Percentiles rank a stretch among this genome's conserved stretches.
Evolutionary conservation across 345 rosid species (phyloP).

Genomic region (Gossypium longicalyx): DNA sequence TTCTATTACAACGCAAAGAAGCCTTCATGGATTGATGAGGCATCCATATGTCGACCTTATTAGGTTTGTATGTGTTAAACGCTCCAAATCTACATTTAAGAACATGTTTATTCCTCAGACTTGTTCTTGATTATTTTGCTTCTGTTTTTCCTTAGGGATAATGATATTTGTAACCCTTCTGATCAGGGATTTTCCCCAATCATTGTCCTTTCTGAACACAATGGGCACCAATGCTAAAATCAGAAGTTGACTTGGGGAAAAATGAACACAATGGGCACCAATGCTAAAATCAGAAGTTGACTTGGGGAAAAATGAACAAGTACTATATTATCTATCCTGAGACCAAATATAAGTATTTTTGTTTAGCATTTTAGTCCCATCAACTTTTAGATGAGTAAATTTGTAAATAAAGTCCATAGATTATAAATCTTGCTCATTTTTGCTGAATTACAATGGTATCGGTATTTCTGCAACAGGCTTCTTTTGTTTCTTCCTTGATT

Average conservation of each 20-base stretch:
- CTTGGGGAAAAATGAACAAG: background rate
- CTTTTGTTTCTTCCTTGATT: background rate
- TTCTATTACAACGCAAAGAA: conserved; percentile 88
- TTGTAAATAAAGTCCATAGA: background rate
- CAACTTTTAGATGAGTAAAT: background rate
- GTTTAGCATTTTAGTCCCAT: background rate
- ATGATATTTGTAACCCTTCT: background rate
- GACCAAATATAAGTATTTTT: background rate
- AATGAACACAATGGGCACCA: background rate
- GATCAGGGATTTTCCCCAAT: background rate
- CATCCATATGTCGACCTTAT: conserved; percentile 28
- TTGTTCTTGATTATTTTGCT: background rate
- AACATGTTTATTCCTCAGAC: background rate
- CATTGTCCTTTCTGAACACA: background rate
- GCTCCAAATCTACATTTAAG: background rate
- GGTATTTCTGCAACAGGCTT: background rate
- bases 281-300: background rate
- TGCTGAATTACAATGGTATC: background rate
- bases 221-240: background rate
- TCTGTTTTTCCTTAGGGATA: background rate
- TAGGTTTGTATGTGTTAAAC: conserved; percentile 17
- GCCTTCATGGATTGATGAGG: conserved; percentile 63
- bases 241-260: background rate
- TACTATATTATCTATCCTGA: background rate
- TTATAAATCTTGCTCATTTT: background rate